These are phyloP conservation scores for Blepharisma stoltei DNA, from an alignment of 73 alveolate species.

Conservation along the genomic window DNA sequence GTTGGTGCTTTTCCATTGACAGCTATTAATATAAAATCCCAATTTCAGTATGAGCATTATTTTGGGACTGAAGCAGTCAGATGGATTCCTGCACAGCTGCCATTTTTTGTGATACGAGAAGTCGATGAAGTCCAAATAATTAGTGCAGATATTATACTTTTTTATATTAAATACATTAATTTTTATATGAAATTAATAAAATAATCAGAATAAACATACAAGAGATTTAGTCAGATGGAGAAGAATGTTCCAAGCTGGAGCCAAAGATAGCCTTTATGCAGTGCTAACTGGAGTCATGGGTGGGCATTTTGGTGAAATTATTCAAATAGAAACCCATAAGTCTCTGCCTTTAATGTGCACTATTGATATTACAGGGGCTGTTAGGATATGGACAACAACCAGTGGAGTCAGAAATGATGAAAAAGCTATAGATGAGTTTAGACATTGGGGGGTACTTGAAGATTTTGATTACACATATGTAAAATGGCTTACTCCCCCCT, in stretches of 20 bases:
- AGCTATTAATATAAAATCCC: conserved; percentile 9
- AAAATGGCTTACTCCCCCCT: too few species aligned
- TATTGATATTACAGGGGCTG: not conserved
- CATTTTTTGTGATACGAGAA: not conserved
- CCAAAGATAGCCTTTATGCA: not conserved
- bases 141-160: not conserved
- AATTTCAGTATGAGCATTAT: not conserved
- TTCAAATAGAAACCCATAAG: not conserved
- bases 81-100: not conserved
- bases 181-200: too few species aligned
- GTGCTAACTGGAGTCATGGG: conserved; percentile 17
- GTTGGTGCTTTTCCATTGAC: conserved; percentile 26
- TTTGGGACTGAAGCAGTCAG: not conserved
- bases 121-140: not conserved
- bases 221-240: conserved; percentile 28
- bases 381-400: not conserved
- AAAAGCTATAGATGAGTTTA: not conserved
- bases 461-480: not conserved
- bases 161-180: too few species aligned
- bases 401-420: not conserved
- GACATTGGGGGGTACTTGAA: conserved; percentile 10
- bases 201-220: too few species aligned
- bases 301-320: conserved; percentile 9
- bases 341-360: not conserved
- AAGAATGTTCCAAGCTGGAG: not conserved